phyloP scores from a whole-genome alignment of 2,329 filamentous ascomycete genomes.

The Botrytis squamosa region DNA sequence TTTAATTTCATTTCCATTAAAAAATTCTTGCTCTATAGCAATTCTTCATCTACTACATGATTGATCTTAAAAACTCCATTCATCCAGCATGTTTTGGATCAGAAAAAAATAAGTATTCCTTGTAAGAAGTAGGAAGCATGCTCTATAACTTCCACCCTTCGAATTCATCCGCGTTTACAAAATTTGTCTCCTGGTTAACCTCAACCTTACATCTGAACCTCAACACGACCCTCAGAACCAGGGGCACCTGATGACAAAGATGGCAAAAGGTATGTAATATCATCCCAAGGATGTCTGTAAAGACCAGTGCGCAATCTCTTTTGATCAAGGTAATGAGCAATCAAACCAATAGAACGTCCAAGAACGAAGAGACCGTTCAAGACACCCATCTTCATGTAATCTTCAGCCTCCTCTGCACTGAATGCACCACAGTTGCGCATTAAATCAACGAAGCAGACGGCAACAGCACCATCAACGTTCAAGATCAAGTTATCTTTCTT shows the following conservation, averaged over 20 bases:
- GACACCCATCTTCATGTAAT: conserved; percentile 98
- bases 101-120: conserved; percentile 13
- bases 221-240: conserved; percentile 81
- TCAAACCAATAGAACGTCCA: conserved; percentile 94
- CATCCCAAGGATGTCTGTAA: conserved; percentile 99
- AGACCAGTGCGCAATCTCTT: conserved; percentile 98
- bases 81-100: conserved; percentile 8
- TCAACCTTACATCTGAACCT: conserved; percentile 65
- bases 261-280: conserved; percentile 92
- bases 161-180: conserved; percentile 8
- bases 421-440: conserved; percentile 98
- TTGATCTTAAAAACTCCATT: conserved; percentile 18
- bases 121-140: conserved; percentile 16
- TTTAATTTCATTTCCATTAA: conserved; percentile 18
- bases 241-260: conserved; percentile 69
- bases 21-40: conserved; percentile 18
- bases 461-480: conserved; percentile 97
- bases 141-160: conserved; percentile 13
- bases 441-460: conserved; percentile 97
- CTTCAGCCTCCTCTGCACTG: conserved; percentile 92
- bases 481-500: conserved; percentile 99
- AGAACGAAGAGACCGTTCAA: conserved; percentile 99
- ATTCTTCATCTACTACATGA: conserved; percentile 13
- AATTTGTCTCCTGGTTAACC: not conserved
- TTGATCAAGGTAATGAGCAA: conserved; percentile 99